Evolutionary conservation across 805 yeast species (phyloP), one percentile per base, ranked within the genome.

Genomic region (Debaryomyces castellii): DNA sequence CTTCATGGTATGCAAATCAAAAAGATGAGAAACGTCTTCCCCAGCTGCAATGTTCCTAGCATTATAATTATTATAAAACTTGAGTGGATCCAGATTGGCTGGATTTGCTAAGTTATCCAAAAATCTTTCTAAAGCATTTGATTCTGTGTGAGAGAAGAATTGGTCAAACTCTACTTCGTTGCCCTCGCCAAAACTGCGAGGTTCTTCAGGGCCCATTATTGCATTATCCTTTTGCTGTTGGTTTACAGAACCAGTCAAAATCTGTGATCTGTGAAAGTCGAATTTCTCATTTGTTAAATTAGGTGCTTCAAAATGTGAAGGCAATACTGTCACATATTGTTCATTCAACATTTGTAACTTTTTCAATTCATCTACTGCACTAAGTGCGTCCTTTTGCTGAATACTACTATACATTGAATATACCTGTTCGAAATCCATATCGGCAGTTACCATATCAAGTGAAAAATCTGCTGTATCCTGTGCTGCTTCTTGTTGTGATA

Each of bases 361-460:
- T 45, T 69, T 69, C 47, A 73, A 65, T 44, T 64, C 64, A 45
- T 69, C 75, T 16, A 71, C 58, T 17, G 65, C 67, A 27, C 51
- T 51, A 18, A 60, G 18, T 18, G 74, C 74, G 35, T 61, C 55
- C 41, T 68, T 69, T 40, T 69, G 72, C 51, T 71, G 76, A 40
- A 71, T 53, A 35, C 59, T 61, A 34, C 62, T 55, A 56, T 71
- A 73, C 68, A 69, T 64, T 27, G 60, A 51, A 50, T 70, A 73
- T 10, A 76, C 76, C 57, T 71, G 74, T 59, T 73, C 76, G 43
- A 73, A 72, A 44, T 71, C 71, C 76, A 71, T 71, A 57, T 71
- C 75, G 22, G 40, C 27, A 2, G 40, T 22, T 22, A 37, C 40
- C 40, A 37, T 37, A 14, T 37, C 40, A 37, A 37, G 40, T 12